A percentile compares a stretch with the other conserved stretches of the same genome.
These are phyloP conservation scores for thale cress (Arabidopsis thaliana) DNA, from an alignment of 345 rosid species.

Conservation along the genomic window DNA sequence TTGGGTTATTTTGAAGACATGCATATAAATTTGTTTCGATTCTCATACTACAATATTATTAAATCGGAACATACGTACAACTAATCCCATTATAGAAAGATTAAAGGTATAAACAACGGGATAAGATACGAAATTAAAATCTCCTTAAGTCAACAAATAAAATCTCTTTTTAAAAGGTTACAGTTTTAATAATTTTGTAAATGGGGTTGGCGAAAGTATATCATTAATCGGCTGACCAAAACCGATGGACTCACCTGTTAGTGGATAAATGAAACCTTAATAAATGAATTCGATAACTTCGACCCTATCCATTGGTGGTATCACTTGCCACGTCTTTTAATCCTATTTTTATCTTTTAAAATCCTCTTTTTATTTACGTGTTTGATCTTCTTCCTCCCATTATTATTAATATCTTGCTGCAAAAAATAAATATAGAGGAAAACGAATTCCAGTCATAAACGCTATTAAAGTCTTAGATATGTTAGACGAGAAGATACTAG, in stretches of 20 bases:
- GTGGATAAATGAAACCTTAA: conserved; percentile 26
- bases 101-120: conserved; percentile 1
- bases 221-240: conserved; percentile 28
- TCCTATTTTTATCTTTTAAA: conserved; percentile 1
- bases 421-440: not conserved
- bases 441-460: not conserved
- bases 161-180: not conserved
- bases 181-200: not conserved
- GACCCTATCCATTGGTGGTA: conserved; percentile 37
- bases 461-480: not conserved
- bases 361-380: conserved; percentile 19
- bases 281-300: conserved; percentile 27
- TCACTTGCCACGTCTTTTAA: conserved; percentile 26
- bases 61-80: conserved; percentile 18
- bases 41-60: not conserved
- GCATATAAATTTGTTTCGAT: conserved; percentile 3
- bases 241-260: conserved; percentile 25
- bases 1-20: conserved; percentile 9
- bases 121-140: conserved; percentile 8
- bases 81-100: conserved; percentile 36
- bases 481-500: not conserved
- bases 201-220: conserved; percentile 17
- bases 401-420: conserved; percentile 1
- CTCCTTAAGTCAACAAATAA: conserved; percentile 7
- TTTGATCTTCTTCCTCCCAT: conserved; percentile 34